Evolutionary conservation across 2,329 filamentous ascomycete species (phyloP).

Genomic region (Talaromyces verruculosus): DNA sequence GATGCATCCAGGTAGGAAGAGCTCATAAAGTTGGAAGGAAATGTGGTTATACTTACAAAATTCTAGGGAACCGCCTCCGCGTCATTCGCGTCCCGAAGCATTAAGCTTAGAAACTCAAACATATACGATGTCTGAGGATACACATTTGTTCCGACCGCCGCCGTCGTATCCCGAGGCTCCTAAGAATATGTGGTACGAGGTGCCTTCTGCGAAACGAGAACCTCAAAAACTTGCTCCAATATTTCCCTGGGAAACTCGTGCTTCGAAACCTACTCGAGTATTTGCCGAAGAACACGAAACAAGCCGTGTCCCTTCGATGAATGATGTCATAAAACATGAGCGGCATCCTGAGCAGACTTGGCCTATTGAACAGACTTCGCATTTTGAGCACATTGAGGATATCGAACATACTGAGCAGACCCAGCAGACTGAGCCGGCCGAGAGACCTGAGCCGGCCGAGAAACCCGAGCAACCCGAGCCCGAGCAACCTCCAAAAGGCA

Average conservation of each 20-base stretch:
- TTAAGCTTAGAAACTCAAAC: conserved; percentile 73
- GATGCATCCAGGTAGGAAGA: conserved; percentile 58
- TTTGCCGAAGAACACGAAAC: conserved; percentile 39
- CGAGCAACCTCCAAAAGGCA: not conserved
- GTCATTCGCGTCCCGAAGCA: conserved; percentile 77
- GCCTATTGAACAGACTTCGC: conserved; percentile 21
- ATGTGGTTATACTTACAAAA: conserved; percentile 25
- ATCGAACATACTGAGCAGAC: conserved; percentile 18
- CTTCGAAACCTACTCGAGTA: conserved; percentile 58
- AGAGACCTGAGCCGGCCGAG: not conserved
- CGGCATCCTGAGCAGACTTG: not conserved
- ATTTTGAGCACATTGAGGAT: conserved; percentile 5
- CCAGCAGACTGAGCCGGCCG: not conserved
- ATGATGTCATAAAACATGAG: not conserved
- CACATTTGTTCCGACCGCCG: conserved; percentile 73
- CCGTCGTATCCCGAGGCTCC: conserved; percentile 77
- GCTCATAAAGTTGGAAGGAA: not conserved
- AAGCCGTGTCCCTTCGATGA: not conserved
- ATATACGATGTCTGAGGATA: conserved; percentile 81
- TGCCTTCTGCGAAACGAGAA: conserved; percentile 61
- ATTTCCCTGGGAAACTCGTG: conserved; percentile 85
- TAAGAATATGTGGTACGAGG: conserved; percentile 82
- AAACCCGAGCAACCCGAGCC: not conserved
- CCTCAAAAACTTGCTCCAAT: conserved; percentile 64
- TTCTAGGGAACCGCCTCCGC: conserved; percentile 59